Percentiles rank a stretch among this genome's conserved stretches.
Conservation (phyloP, 768 basidiomycete species). For the Psilocybe subaeruginosa region DNA sequence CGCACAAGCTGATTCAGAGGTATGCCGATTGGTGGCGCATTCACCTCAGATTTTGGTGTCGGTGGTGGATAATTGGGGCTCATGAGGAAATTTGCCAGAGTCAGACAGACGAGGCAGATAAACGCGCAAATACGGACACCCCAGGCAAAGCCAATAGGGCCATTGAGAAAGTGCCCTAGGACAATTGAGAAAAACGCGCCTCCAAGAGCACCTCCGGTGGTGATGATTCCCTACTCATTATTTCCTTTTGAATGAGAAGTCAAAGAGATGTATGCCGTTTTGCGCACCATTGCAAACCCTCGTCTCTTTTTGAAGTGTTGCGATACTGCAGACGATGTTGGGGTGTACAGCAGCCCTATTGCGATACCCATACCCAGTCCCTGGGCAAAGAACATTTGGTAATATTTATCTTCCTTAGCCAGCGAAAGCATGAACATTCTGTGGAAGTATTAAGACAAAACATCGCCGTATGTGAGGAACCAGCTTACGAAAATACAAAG, state of each 20-base stretch:
- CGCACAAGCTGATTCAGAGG: not conserved
- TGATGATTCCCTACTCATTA: not conserved
- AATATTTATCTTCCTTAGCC: not conserved
- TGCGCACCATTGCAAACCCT: constrained; percentile 8
- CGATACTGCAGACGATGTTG: constrained; percentile 5
- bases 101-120: not conserved
- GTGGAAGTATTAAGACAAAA: not conserved
- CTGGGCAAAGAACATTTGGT: not conserved
- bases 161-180: not conserved
- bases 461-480: not conserved
- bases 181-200: not conserved
- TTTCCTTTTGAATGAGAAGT: not conserved
- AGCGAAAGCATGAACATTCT: constrained; percentile 2
- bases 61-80: not conserved
- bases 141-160: constrained; percentile 1
- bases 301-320: constrained; percentile 7
- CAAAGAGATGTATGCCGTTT: not conserved
- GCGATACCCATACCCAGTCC: not conserved
- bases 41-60: not conserved
- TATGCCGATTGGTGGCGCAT: not conserved
- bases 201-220: not conserved
- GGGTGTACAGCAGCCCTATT: not conserved
- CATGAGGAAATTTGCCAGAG: not conserved
- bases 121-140: constrained; percentile 1
- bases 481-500: constrained; percentile 1